Base-by-base conservation (phyloP, 2,329 filamentous ascomycete species). In the Emergomyces pasteurianus region DNA sequence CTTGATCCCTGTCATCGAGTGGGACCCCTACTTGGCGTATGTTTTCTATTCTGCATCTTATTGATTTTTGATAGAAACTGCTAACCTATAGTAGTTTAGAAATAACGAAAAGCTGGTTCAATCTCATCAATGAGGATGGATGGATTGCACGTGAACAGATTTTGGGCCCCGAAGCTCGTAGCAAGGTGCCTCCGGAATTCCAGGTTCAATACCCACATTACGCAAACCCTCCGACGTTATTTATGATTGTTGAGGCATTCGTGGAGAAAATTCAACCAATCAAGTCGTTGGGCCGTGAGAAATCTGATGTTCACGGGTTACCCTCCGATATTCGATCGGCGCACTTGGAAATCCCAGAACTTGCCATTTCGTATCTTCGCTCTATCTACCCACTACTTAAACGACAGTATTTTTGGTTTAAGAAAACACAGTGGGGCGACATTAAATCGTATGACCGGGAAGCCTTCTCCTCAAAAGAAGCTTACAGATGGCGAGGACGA, bases 101-200 rank as follows among this genome's bases (percentile, higher is more conserved):
- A 64, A 90, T 99, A 65, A 83, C 97, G 64, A 89, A 88, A 76
- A 96, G 90, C 75, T 99, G 94, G 94, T 95, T 95, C 77, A 90
- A 87, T 65, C 83, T 95, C 21, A 96, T 97, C 83, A 94, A 99
- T 66, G 88, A 94, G 18, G 91, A 97, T 72, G 94, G 94, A 59
- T 99, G 94, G 94, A 97, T 99, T 71, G 90, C 87, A 2, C 87
- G 94, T 58, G 94, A 99, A 77, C 92, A 96, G 75, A 97, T 99
- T 62, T 83, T 99, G 1, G 94, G 94, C 1, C 76, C 83, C 2
- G 94, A 99, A 77, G 94, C 94, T 54, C 86, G 92, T 64, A 96
- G 88, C 81, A 97, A 96, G 75, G 94, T 99, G 1, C 94, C 94
- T 0, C 74, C 81, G 4, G 92, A 97, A 74, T 99, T 99, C 73